Base-by-base conservation (phyloP, 2,329 filamentous ascomycete species). In the Ophiosphaerella narmari region DNA sequence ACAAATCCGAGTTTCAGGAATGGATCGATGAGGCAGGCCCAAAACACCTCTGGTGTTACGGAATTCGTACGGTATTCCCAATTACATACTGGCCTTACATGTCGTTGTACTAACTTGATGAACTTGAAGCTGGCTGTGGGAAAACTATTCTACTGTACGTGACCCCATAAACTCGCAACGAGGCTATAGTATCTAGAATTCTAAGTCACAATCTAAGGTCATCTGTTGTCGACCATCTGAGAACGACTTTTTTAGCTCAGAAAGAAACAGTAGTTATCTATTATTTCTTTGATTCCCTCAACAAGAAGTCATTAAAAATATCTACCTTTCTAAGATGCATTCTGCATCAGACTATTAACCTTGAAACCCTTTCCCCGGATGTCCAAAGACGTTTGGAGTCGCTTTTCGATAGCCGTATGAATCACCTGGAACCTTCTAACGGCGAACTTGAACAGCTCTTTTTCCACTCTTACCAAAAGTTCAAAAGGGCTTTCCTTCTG, bases 31-130 rank as follows among this genome's bases (percentile, higher is more conserved):
- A 42, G 31, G 47, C 13, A 47, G 42, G 16, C 16, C n/a, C 48
- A 40, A 60, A 54, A 23, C 54, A 57, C 36, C 51, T 60, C 29
- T 60, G 50, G 54, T 60, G 57, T 48, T 57, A 60, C 40, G 54
- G 57, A 43, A 60, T 60, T 44, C 57, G 57, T 60, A 60, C 21
- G 57, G 36, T 24, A 47, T 38, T 46, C 44, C 31, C 38, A 45
- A 46, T 13, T 39, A 40, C 37, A 48, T 14, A 31, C 26, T 16
- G 36, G 46, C 44, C 29, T 9, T 38, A 21, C 36, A 43, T 48
- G 39, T 21, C 23, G 39, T 46, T 4, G 21, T 56, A 26, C 55
- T 59, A 33, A 59, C 46, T 46, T 54, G 18, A 24, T 35, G 26
- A 18, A 32, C 11, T 42, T 42, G 39, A 54, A 59, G 55, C 55